Base-by-base conservation (phyloP, 139 green algal species). In the Chlorella vulgaris region DNA sequence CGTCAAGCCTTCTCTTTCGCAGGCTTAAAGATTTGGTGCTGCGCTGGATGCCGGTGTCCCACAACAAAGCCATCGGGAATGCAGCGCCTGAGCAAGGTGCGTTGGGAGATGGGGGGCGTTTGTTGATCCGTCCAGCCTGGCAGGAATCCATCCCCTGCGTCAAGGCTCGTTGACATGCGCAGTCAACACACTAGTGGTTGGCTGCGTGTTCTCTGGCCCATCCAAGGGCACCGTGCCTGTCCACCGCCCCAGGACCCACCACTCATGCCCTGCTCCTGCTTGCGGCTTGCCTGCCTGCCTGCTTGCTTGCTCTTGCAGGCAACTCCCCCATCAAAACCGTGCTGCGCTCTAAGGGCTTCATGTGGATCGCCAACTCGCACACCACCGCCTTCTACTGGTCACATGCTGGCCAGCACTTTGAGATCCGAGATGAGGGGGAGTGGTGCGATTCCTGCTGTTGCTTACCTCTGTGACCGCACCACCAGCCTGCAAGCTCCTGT, bases 331-430 rank as follows among this genome's bases (percentile, higher is more conserved):
- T 98, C 85, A 95, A 95, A 85, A 87, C 87, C 7, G 92, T 98
- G 78, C 83, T 98, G 81, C 90, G 95, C 81, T 94, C 86, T 81
- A 98, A 98, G 89, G 95, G 95, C 58, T 98, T 98, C 87, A 93
- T 97, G 89, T 98, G 95, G 95, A 88, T 98, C 40, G 90, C 89
- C 69, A 91, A 94, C 88, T 90, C 79, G 74, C 94, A 98, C 88
- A 75, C 74, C 50, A 95, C 90, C 15, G 94, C 93, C 28, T 96
- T 93, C 90, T 98, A 96, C 85, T 98, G 94, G 95, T 89, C 69
- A 53, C 94, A 98, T 74, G 95, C 95, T 42, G 95, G 95, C 21
- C 92, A 97, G 85, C 92, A 98, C 90, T 98, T 98, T 89, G 94
- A 98, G 86, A 95, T 98, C 76, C 85, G 91, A 3, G 94, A 97